phyloP scores from a whole-genome alignment of 225 moss, liverwort and hornwort genomes.

The Thuidium tamariscinum region DNA sequence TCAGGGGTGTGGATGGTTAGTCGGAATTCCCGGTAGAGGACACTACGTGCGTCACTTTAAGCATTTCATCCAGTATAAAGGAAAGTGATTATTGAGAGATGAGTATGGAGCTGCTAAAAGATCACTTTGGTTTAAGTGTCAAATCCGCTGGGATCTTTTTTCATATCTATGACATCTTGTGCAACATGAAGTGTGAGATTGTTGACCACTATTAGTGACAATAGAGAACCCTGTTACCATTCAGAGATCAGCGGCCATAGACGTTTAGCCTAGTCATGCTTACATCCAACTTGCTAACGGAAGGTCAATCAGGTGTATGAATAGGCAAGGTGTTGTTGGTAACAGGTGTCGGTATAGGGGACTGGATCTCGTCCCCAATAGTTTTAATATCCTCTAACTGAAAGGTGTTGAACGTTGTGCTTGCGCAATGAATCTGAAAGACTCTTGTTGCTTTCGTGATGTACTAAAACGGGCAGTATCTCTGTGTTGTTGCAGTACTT shows the following conservation, averaged over 20 bases:
- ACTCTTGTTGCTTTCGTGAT: neutral
- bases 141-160: neutral
- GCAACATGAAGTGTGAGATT: neutral
- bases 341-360: neutral
- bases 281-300: neutral
- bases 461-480: neutral
- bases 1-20: neutral
- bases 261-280: neutral
- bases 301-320: neutral
- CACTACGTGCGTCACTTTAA: neutral
- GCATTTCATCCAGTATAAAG: neutral
- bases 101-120: neutral
- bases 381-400: neutral
- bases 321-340: neutral
- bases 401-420: neutral
- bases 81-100: neutral
- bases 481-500: constrained; percentile 54
- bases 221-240: neutral
- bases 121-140: neutral
- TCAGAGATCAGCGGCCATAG: neutral
- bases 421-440: neutral
- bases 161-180: neutral
- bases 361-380: neutral
- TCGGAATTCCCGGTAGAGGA: neutral
- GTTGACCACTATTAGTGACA: neutral